Percentiles rank a stretch among this genome's conserved stretches.
phyloP scores from a whole-genome alignment of 805 yeast genomes.

The Sugiyamaella americana region DNA sequence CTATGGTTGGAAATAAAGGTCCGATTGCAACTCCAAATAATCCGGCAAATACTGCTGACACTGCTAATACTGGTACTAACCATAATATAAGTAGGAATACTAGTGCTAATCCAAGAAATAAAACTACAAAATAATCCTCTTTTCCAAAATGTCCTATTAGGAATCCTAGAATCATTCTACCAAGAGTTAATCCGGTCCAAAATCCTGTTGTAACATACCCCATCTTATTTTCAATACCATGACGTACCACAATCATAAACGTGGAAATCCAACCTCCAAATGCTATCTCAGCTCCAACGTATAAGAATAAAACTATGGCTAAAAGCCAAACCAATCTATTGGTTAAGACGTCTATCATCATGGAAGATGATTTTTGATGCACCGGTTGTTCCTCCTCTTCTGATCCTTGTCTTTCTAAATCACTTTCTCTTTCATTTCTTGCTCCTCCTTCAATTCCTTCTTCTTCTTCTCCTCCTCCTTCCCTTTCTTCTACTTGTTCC shows the following conservation, averaged over 20 bases:
- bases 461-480: neutral
- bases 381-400: neutral
- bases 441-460: slow-evolving; percentile 1
- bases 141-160: slow-evolving; percentile 28
- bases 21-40: slow-evolving; percentile 58
- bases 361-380: neutral
- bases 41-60: slow-evolving; percentile 42
- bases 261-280: slow-evolving; percentile 70
- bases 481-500: neutral
- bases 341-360: slow-evolving; percentile 10
- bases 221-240: slow-evolving; percentile 41
- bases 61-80: slow-evolving; percentile 41
- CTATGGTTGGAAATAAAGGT: slow-evolving; percentile 68
- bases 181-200: slow-evolving; percentile 66
- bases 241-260: slow-evolving; percentile 49
- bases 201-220: slow-evolving; percentile 65
- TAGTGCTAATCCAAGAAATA: slow-evolving; percentile 34
- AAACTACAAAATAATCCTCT: slow-evolving; percentile 19
- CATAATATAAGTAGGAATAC: slow-evolving; percentile 41
- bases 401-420: neutral
- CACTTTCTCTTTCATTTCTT: neutral
- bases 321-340: slow-evolving; percentile 35
- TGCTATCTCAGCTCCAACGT: slow-evolving; percentile 65
- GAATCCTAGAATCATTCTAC: slow-evolving; percentile 46
- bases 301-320: slow-evolving; percentile 50